Evolutionary conservation across 2,329 filamentous ascomycete species (phyloP).

Genomic region (Talaromyces sp.): DNA sequence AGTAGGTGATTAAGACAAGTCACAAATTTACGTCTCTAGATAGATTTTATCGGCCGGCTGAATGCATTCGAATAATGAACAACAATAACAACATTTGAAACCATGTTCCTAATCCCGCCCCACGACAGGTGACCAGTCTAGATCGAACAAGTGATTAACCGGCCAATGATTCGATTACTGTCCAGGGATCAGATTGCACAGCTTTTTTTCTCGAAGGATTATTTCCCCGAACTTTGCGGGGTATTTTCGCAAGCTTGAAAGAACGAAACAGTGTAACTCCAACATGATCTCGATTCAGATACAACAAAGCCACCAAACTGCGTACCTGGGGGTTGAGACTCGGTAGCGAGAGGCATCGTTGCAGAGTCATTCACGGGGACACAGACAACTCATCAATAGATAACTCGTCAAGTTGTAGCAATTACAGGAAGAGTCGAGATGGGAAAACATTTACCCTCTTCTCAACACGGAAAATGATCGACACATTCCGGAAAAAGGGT

Average conservation of each 20-base stretch:
- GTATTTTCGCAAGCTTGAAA: not conserved
- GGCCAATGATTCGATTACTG: not conserved
- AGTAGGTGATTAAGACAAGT: not conserved
- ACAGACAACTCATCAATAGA: not conserved
- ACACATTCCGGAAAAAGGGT: not conserved
- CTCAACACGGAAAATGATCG: not conserved
- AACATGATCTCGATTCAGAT: not conserved
- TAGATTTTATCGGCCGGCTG: not conserved
- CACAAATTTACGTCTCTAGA: not conserved
- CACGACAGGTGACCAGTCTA: not conserved
- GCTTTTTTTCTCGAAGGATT: not conserved
- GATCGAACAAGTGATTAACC: not conserved
- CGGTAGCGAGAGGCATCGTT: not conserved
- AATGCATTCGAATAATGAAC: not conserved
- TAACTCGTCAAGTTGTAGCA: not conserved
- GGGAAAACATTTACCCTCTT: not conserved
- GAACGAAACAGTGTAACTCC: not conserved
- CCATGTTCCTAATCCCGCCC: not conserved
- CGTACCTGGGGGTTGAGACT: not conserved
- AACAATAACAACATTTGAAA: not conserved
- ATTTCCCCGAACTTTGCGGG: not conserved
- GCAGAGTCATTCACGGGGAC: not conserved
- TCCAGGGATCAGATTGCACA: not conserved
- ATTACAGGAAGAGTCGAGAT: not conserved
- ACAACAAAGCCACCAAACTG: not conserved